Percentiles rank a stretch among this genome's conserved stretches.
phyloP scores from a whole-genome alignment of 2,329 filamentous ascomycete genomes.

The Cryphonectria japonica region DNA sequence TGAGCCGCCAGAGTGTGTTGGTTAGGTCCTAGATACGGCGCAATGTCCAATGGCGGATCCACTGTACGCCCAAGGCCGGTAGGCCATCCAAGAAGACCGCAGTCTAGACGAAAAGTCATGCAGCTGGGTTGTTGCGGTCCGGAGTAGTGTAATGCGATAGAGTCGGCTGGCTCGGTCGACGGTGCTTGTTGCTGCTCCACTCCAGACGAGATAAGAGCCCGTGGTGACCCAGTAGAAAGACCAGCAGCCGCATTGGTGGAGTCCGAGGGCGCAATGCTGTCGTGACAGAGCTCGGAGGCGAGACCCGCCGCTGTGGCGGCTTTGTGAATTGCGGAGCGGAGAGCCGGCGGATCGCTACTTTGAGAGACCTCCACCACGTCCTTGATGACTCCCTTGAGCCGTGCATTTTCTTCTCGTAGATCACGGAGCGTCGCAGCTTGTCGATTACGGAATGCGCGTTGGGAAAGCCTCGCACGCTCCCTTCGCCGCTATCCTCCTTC shows the following conservation, averaged over 20 bases:
- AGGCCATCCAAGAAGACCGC: not conserved
- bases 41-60: slow-evolving; percentile 6
- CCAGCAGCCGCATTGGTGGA: not conserved
- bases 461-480: slow-evolving; percentile 13
- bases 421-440: slow-evolving; percentile 8
- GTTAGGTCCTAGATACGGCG: slow-evolving; percentile 14
- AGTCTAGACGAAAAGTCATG: not conserved
- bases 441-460: slow-evolving; percentile 16
- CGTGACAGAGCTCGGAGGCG: not conserved
- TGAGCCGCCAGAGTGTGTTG: slow-evolving; percentile 2
- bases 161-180: not conserved
- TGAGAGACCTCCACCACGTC: not conserved
- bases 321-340: not conserved
- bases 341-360: not conserved
- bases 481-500: slow-evolving; percentile 8
- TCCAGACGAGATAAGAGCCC: not conserved
- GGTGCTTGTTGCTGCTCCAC: not conserved
- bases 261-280: not conserved
- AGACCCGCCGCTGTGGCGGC: not conserved
- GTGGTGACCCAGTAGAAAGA: not conserved
- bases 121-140: not conserved
- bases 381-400: slow-evolving; percentile 8
- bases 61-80: not conserved
- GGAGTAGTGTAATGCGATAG: not conserved
- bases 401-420: slow-evolving; percentile 5